These are phyloP conservation scores for Intubia oerlemansii DNA, from an alignment of 2,329 filamentous ascomycete species.

Conservation along the genomic window DNA sequence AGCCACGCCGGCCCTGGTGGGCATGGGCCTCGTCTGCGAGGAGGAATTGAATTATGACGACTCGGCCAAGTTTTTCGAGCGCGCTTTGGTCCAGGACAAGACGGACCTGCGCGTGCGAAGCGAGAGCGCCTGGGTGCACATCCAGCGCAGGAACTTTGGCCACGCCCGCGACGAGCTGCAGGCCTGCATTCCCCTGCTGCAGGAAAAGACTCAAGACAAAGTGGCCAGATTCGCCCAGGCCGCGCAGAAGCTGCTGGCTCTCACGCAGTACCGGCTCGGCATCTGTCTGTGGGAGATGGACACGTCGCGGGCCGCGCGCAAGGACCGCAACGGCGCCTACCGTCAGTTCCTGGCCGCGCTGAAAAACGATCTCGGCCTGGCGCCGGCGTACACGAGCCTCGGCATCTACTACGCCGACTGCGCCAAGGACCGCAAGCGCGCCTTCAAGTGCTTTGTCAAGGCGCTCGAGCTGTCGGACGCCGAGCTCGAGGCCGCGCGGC, in stretches of 20 bases:
- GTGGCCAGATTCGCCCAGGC: slow-evolving; percentile 16
- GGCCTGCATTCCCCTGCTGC: slow-evolving; percentile 42
- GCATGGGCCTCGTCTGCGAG: slow-evolving; percentile 77
- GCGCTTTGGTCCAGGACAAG: slow-evolving; percentile 52
- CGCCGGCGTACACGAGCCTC: slow-evolving; percentile 76
- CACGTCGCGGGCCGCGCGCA: slow-evolving; percentile 50
- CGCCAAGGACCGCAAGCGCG: slow-evolving; percentile 64
- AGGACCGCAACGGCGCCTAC: slow-evolving; percentile 65
- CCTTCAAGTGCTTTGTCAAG: slow-evolving; percentile 87
- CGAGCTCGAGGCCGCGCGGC: slow-evolving; percentile 71
- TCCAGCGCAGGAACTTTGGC: slow-evolving; percentile 55
- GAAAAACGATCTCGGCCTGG: slow-evolving; percentile 70
- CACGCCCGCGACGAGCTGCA: slow-evolving; percentile 49
- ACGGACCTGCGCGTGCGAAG: slow-evolving; percentile 59
- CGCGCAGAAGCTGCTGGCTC: slow-evolving; percentile 52
- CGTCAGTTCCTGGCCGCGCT: slow-evolving; percentile 63
- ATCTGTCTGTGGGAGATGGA: slow-evolving; percentile 75
- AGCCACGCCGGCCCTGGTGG: slow-evolving; percentile 66
- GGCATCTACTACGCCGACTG: slow-evolving; percentile 87
- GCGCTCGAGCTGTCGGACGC: slow-evolving; percentile 80
- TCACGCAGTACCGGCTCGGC: slow-evolving; percentile 72
- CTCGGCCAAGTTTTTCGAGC: slow-evolving; percentile 59
- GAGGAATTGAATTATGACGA: slow-evolving; percentile 76
- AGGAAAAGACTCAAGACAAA: slow-evolving; percentile 27
- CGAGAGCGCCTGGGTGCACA: slow-evolving; percentile 84